Conservation (phyloP, 768 basidiomycete genomes). For the Pluteus cervinus region DNA sequence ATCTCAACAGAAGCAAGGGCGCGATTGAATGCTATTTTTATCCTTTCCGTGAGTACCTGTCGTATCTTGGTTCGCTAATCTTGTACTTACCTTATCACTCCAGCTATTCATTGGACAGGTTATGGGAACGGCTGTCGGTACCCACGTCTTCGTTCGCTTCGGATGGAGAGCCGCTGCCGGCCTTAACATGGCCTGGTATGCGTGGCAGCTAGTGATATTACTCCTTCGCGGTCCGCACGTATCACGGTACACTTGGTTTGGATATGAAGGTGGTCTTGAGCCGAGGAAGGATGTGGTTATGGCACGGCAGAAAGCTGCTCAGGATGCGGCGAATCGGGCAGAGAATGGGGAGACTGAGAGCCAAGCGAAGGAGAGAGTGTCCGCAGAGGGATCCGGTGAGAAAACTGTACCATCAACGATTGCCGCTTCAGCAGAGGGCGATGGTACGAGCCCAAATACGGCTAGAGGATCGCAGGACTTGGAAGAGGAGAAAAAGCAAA, state of each 20-base stretch:
- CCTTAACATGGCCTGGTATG: constrained; percentile 54
- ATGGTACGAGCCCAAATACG: no score
- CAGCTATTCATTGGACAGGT: constrained; percentile 77
- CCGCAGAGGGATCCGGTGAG: no score
- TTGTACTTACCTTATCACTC: neutral
- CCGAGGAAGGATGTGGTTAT: constrained; percentile 32
- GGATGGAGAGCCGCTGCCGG: constrained; percentile 69
- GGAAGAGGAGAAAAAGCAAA: no score
- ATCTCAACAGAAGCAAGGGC: constrained; percentile 48
- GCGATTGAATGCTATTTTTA: constrained; percentile 70
- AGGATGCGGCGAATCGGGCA: no score
- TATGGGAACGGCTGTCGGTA: constrained; percentile 73
- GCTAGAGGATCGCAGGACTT: no score
- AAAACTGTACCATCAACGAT: no score
- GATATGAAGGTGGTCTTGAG: constrained; percentile 53
- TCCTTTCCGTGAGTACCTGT: constrained; percentile 49
- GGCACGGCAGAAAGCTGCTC: constrained; percentile 10
- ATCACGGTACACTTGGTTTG: constrained; percentile 52
- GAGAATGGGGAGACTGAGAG: no score
- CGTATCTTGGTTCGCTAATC: no score
- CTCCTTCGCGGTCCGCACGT: constrained; percentile 66
- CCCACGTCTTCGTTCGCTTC: constrained; percentile 57
- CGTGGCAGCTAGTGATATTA: constrained; percentile 49
- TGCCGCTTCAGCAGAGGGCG: no score
- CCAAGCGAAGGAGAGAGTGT: no score